A percentile compares a stretch with the other conserved stretches of the same genome.
Conservation (phyloP, 129 eudicot species). For the Ambrosia trifida region DNA sequence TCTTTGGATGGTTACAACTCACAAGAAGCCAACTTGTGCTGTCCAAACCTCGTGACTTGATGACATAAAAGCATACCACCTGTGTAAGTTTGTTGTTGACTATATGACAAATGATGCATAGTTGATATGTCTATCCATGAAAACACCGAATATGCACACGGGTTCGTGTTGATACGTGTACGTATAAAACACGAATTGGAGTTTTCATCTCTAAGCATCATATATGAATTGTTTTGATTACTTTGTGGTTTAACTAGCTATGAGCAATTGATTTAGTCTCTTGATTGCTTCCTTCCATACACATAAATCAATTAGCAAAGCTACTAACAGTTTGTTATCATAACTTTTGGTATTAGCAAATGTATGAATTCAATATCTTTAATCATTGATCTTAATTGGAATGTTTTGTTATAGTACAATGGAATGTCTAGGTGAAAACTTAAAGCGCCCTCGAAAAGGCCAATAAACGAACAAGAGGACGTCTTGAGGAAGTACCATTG, state of each 20-base stretch:
- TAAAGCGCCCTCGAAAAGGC: constrained; percentile 40
- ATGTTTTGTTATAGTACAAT: too few relatives aligned
- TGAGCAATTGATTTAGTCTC: too few relatives aligned
- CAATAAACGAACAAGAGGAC: constrained; percentile 52
- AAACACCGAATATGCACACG: not conserved
- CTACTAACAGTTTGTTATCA: too few relatives aligned
- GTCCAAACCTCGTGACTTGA: constrained; percentile 68
- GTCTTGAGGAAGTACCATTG: constrained; percentile 46
- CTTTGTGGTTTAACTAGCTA: too few relatives aligned
- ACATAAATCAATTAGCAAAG: too few relatives aligned
- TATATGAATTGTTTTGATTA: too few relatives aligned
- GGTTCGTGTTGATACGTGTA: not conserved
- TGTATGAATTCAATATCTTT: not conserved
- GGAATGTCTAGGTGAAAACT: too few relatives aligned
- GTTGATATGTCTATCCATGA: too few relatives aligned
- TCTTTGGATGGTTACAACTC: constrained; percentile 11
- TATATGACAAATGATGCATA: not conserved
- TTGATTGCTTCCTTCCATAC: too few relatives aligned
- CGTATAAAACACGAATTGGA: not conserved
- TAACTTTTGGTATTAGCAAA: not conserved
- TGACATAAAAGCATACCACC: constrained; percentile 79
- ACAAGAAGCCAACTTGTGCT: constrained; percentile 62
- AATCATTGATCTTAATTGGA: not conserved
- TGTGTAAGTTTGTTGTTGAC: constrained; percentile 23
- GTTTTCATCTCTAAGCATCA: not conserved